phyloP scores from a whole-genome alignment of 2,329 filamentous ascomycete species.

The Phyllosticta citribraziliensis region DNA sequence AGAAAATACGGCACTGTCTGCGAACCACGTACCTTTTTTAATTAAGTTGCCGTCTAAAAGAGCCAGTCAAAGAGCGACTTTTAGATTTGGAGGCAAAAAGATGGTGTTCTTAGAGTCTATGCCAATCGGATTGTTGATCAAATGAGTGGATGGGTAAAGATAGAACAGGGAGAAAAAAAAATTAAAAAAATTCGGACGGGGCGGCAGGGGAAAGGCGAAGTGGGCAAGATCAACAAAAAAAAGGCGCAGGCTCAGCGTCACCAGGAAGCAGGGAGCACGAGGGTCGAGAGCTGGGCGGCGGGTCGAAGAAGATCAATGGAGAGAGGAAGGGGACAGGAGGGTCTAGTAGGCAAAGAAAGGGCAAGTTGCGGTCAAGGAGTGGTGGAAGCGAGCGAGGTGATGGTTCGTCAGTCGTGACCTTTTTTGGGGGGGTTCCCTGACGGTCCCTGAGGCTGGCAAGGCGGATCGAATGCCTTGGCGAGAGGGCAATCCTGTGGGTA shows the following conservation, averaged over 20 bases:
- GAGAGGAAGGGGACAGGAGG: neutral
- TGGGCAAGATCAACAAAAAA: conserved; percentile 28
- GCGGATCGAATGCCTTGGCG: neutral
- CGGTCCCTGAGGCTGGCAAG: neutral
- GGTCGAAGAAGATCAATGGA: conserved; percentile 25
- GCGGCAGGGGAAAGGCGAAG: conserved; percentile 11
- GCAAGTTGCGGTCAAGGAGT: neutral
- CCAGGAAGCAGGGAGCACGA: conserved; percentile 20
- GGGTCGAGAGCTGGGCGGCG: conserved; percentile 15
- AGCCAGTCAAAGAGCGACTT: neutral
- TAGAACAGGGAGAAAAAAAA: neutral
- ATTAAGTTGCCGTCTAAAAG: neutral
- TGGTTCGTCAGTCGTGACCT: neutral
- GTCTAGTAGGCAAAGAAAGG: neutral
- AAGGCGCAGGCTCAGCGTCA: conserved; percentile 21
- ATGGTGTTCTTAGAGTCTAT: neutral
- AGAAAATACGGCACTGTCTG: neutral
- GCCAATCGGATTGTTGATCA: neutral
- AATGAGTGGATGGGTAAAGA: conserved; percentile 1
- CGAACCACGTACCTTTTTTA: neutral
- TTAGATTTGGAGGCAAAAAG: neutral
- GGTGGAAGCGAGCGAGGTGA: neutral
- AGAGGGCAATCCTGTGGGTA: neutral
- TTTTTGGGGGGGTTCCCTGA: neutral
- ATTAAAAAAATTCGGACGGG: neutral